Evolutionary conservation across 768 basidiomycete genomes (phyloP).

Genomic region (Tulasnella sp.): DNA sequence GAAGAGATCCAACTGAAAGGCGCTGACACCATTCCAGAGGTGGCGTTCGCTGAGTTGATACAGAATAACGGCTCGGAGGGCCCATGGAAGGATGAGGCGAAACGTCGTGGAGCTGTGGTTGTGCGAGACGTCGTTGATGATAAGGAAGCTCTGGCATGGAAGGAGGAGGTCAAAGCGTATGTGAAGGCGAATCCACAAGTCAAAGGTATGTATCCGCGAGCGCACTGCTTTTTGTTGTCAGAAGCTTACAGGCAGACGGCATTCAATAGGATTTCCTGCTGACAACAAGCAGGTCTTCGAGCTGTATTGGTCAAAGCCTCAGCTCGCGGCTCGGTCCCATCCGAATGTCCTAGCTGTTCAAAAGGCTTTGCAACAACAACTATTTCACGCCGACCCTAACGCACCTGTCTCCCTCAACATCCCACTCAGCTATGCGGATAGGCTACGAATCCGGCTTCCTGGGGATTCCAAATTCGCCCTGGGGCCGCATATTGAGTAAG

Average conservation of each 20-base stretch:
- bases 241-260: background rate
- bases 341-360: constrained; percentile 49
- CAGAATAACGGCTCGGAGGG: background rate
- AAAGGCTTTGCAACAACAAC: constrained; percentile 37
- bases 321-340: constrained; percentile 60
- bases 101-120: constrained; percentile 44
- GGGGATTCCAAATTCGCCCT: constrained; percentile 59
- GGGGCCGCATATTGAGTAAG: constrained; percentile 40
- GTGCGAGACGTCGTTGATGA: constrained; percentile 45
- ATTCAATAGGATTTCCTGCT: constrained; percentile 46
- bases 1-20: constrained; percentile 40
- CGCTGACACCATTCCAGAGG: constrained; percentile 44
- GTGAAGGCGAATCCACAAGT: constrained; percentile 23
- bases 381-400: constrained; percentile 45
- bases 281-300: constrained; percentile 65
- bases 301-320: constrained; percentile 54
- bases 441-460: constrained; percentile 59
- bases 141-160: constrained; percentile 27
- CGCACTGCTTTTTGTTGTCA: background rate
- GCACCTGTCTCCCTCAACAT: constrained; percentile 39
- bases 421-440: constrained; percentile 68
- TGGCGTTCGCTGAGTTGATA: constrained; percentile 37
- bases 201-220: constrained; percentile 19
- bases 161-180: constrained; percentile 34
- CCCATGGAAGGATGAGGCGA: constrained; percentile 29